Base-by-base conservation (phyloP, 2,329 filamentous ascomycete species). In the Penicillium nordicum region DNA sequence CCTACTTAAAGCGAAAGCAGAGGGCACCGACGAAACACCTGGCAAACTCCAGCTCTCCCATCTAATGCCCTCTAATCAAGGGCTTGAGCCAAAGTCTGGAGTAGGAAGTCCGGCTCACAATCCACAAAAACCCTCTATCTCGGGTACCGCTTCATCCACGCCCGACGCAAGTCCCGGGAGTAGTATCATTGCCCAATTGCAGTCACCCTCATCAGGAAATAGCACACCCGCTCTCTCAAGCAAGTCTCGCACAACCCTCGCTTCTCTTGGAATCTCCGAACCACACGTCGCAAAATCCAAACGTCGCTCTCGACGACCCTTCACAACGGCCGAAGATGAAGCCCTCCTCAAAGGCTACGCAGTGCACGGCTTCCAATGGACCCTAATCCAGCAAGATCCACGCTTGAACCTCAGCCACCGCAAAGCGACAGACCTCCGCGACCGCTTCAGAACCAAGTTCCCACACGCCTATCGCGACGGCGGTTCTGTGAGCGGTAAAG, bases 281-380 rank as follows among this genome's bases (percentile, higher is more conserved):
- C 77, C 81, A 1, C 81, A 82, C 47, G 67, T 72, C 30, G 62
- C 64, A n/a, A 80, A 80, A 63, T 74, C 73, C 9, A 76, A 76
- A 51, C 78, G 84, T 32, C 79, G 84, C 29, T 78, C 77, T 42
- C 80, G 84, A 9, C 79, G 79, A 3, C 78, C 76, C 8, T 88
- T 85, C 63, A 84, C 80, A 0, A 70, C 75, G 0, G 72, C 75
- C 21, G 85, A 87, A 70, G 85, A 88, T 61, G 75, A 79, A 44
- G 81, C 83, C 27, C 68, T 88, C 0, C 71, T 86, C 1, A 79
- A 78, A 63, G 85, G 85, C 5, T 86, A 85, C 58, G 74, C 79
- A 23, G 80, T 81, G 46, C 78, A 87, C 60, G 83, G 83, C 3
- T 80, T 83, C 48, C 76, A 80, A 41, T 88, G 85, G 85, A 83